Evolutionary conservation across 164 flowering plant genomes (phyloP).

Genomic region (Pachysandra terminalis): DNA sequence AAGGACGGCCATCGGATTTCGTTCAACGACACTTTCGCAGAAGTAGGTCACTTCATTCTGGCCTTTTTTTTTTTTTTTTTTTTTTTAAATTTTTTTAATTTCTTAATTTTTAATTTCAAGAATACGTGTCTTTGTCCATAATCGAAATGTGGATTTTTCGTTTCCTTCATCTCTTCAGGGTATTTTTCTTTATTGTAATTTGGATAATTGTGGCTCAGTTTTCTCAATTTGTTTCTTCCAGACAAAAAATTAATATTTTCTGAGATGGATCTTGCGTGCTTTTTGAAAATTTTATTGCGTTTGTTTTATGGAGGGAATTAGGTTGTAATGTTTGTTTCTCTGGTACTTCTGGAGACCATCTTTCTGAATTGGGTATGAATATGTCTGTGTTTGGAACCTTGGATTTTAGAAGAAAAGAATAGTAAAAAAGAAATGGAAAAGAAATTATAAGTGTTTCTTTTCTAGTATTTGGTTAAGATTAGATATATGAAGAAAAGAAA

Average conservation of each 20-base stretch:
- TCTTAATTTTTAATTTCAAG: background rate
- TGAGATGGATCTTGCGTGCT: background rate
- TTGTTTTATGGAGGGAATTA: background rate
- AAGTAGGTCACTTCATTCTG: constrained; percentile 30
- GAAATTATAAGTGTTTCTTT: too few relatives aligned
- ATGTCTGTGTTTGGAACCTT: too few relatives aligned
- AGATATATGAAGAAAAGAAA: too few relatives aligned
- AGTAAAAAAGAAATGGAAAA: too few relatives aligned
- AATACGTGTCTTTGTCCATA: too few relatives aligned
- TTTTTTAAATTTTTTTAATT: background rate
- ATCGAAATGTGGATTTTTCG: background rate
- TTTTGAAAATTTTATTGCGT: background rate
- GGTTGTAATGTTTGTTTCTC: background rate
- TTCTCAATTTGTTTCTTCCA: background rate
- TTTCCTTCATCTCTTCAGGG: background rate
- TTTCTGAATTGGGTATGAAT: background rate
- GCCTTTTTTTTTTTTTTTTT: background rate
- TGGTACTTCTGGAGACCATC: background rate
- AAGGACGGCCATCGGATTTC: constrained; percentile 93
- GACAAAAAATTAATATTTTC: too few relatives aligned
- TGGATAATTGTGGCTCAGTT: background rate
- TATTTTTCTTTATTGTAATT: background rate
- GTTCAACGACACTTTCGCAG: constrained; percentile 83
- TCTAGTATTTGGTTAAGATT: too few relatives aligned
- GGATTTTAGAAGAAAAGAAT: too few relatives aligned